phyloP scores from a whole-genome alignment of 495 filamentous ascomycete species.

The Friedmanniomyces endolithicus region DNA sequence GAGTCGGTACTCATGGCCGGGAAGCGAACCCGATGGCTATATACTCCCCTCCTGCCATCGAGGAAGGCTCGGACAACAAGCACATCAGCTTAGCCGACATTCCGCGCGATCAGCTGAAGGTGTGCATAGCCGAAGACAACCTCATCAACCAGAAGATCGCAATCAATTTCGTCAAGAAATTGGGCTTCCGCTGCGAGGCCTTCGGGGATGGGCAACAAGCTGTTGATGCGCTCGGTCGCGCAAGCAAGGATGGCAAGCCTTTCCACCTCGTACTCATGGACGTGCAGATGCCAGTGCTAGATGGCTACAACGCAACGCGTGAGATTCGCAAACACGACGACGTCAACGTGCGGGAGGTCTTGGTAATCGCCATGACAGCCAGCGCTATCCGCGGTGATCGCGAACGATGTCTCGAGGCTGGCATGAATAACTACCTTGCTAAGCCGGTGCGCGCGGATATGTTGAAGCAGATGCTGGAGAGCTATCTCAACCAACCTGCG shows the following conservation, averaged over 20 bases:
- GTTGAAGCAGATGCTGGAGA: conserved; percentile 31
- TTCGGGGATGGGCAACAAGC: conserved; percentile 77
- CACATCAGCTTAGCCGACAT: conserved; percentile 50
- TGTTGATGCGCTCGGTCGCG: conserved; percentile 68
- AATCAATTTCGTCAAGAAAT: conserved; percentile 70
- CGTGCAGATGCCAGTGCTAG: conserved; percentile 86
- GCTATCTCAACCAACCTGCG: conserved; percentile 28
- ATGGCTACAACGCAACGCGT: conserved; percentile 86
- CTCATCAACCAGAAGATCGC: conserved; percentile 86
- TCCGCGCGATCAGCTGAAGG: conserved; percentile 61
- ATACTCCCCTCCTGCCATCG: conserved; percentile 38
- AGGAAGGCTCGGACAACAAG: not conserved
- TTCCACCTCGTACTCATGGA: conserved; percentile 85
- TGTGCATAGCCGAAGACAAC: conserved; percentile 89
- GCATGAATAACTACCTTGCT: conserved; percentile 92
- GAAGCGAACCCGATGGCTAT: conserved; percentile 39
- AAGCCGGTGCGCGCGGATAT: conserved; percentile 62
- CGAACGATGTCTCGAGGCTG: conserved; percentile 81
- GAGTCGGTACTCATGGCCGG: not conserved
- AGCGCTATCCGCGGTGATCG: conserved; percentile 82
- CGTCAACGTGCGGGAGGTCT: conserved; percentile 56
- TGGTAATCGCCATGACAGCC: conserved; percentile 91
- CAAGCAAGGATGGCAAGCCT: conserved; percentile 53
- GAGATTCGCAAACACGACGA: conserved; percentile 63
- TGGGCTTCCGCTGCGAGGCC: conserved; percentile 71